These are phyloP conservation scores for Hanseniaspora jakobsenii DNA, from an alignment of 805 yeast species.

Conservation along the genomic window DNA sequence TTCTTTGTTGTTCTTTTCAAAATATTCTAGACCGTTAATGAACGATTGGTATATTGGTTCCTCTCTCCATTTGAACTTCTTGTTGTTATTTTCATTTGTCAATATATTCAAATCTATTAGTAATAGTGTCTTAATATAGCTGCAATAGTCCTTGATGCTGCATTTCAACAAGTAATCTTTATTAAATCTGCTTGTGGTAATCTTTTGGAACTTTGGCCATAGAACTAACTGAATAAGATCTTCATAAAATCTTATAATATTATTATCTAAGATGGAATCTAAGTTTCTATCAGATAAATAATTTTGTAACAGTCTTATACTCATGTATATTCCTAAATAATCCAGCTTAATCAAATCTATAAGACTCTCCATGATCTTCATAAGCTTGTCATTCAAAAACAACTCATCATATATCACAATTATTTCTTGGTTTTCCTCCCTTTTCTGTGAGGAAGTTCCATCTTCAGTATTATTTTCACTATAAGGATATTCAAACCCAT, in stretches of 20 bases:
- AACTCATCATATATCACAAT: slow-evolving; percentile 31
- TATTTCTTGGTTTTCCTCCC: no score
- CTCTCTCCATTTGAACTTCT: slow-evolving; percentile 26
- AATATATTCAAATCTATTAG: slow-evolving; percentile 37
- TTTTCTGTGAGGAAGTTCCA: neutral
- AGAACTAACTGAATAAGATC: slow-evolving; percentile 46
- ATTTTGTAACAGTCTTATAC: slow-evolving; percentile 59
- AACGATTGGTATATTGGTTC: slow-evolving; percentile 70
- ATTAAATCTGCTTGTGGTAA: neutral
- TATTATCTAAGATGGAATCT: neutral
- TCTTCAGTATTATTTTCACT: neutral
- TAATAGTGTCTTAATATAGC: slow-evolving; percentile 56
- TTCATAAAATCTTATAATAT: slow-evolving; percentile 50
- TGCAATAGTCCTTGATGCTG: slow-evolving; percentile 37
- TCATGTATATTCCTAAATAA: slow-evolving; percentile 62
- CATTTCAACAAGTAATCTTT: neutral
- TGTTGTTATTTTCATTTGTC: slow-evolving; percentile 18
- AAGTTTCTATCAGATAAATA: slow-evolving; percentile 32
- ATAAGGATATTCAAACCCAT: no score
- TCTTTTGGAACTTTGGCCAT: slow-evolving; percentile 77
- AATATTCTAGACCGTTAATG: slow-evolving; percentile 60
- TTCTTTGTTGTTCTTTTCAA: slow-evolving; percentile 36
- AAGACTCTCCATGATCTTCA: slow-evolving; percentile 35
- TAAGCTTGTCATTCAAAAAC: slow-evolving; percentile 41
- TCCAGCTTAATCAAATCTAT: slow-evolving; percentile 40